These are phyloP conservation scores for Gloeophyllum trabeum DNA, from an alignment of 768 basidiomycete species.

Conservation along the genomic window DNA sequence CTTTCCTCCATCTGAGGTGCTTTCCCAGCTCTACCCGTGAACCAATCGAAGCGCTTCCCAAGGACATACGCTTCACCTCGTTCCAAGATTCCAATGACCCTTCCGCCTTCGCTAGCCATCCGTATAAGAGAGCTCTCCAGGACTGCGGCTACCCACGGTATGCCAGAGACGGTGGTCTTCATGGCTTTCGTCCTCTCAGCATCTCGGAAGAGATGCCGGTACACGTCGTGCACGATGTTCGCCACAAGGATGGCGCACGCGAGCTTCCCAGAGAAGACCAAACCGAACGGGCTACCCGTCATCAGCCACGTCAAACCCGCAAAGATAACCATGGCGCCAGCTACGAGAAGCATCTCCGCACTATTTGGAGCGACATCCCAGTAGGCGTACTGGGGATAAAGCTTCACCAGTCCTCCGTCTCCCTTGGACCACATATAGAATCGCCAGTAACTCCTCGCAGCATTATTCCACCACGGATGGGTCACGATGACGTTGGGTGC, in stretches of 20 bases:
- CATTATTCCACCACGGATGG: slow-evolving; percentile 48
- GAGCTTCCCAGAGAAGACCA: slow-evolving; percentile 20
- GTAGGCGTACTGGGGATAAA: slow-evolving; percentile 37
- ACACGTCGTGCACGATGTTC: slow-evolving; percentile 37
- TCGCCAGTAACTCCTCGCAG: slow-evolving; percentile 32
- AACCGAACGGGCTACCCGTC: slow-evolving; percentile 15
- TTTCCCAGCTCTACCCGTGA: slow-evolving; percentile 26
- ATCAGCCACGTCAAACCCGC: slow-evolving; percentile 12
- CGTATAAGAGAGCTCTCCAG: slow-evolving; percentile 40
- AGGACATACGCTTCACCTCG: slow-evolving; percentile 27
- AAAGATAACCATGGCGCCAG: slow-evolving; percentile 6
- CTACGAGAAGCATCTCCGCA: slow-evolving; percentile 29
- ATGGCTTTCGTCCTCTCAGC: slow-evolving; percentile 19
- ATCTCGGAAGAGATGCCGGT: slow-evolving; percentile 34
- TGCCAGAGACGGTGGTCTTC: slow-evolving; percentile 22
- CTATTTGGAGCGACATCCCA: slow-evolving; percentile 34
- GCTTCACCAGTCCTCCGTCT: slow-evolving; percentile 36
- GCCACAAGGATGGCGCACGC: slow-evolving; percentile 20
- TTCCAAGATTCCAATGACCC: slow-evolving; percentile 30
- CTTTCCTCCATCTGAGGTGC: slow-evolving; percentile 34
- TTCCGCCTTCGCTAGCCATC: slow-evolving; percentile 38
- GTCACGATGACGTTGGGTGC: slow-evolving; percentile 38
- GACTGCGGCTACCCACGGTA: slow-evolving; percentile 29
- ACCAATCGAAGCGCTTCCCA: slow-evolving; percentile 45
- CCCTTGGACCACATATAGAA: slow-evolving; percentile 52